A percentile compares a stretch with the other conserved stretches of the same genome.
These are phyloP conservation scores for Venturia nashicola DNA, from an alignment of 2,329 filamentous ascomycete species.

Conservation along the genomic window DNA sequence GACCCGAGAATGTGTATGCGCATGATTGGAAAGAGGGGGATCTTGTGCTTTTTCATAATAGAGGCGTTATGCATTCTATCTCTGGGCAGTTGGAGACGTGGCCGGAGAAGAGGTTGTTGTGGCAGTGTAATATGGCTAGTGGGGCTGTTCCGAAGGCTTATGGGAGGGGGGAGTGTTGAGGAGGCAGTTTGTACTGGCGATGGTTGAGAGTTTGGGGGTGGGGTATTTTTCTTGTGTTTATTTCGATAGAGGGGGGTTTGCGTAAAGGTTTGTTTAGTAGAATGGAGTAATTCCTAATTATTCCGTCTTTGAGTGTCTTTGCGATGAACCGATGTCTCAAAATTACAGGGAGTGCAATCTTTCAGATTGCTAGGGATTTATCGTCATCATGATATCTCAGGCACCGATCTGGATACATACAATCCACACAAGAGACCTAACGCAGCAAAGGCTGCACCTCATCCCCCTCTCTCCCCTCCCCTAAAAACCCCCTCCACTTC, in stretches of 20 bases:
- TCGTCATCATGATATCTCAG: too few species aligned
- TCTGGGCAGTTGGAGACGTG: conserved; percentile 16
- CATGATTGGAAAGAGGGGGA: conserved; percentile 21
- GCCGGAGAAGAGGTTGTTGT: neutral
- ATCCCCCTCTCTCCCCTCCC: neutral
- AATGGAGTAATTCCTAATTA: neutral
- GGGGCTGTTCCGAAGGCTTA: neutral
- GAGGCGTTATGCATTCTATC: conserved; percentile 22
- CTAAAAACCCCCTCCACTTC: neutral
- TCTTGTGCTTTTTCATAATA: conserved; percentile 15
- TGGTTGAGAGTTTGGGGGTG: neutral
- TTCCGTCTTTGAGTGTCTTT: neutral
- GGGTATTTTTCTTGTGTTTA: neutral
- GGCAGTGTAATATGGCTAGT: conserved; percentile 5
- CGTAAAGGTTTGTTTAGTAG: neutral
- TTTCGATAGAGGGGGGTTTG: neutral
- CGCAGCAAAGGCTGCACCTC: conserved; percentile 1
- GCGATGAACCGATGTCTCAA: too few species aligned
- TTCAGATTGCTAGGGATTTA: too few species aligned
- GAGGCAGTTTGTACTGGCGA: too few species aligned
- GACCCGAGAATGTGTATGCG: conserved; percentile 21
- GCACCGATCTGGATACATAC: too few species aligned
- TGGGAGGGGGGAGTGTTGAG: neutral
- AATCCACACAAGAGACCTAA: neutral
- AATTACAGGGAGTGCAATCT: too few species aligned